Percentiles rank a stretch among this genome's conserved stretches.
phyloP scores from a whole-genome alignment of 2,329 filamentous ascomycete genomes.

The Claviceps fusiformis region DNA sequence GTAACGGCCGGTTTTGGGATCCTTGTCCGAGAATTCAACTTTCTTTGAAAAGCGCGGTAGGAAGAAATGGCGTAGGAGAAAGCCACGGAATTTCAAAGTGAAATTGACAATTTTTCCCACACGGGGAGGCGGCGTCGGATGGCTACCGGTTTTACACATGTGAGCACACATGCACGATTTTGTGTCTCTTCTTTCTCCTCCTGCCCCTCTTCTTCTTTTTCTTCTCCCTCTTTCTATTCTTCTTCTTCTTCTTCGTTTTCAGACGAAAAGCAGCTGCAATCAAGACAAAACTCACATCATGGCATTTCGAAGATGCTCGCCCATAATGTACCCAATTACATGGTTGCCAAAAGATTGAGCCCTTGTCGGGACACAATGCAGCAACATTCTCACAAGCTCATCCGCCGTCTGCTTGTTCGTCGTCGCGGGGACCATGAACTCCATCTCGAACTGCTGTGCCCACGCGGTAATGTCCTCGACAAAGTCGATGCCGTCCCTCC shows the following conservation, averaged over 20 bases:
- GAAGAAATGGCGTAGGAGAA: neutral
- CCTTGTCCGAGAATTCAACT: neutral
- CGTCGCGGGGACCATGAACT: neutral
- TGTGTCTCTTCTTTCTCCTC: neutral
- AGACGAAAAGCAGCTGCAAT: neutral
- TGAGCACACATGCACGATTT: neutral
- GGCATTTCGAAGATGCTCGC: neutral
- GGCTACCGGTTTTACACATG: neutral
- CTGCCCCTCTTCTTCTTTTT: too few species aligned
- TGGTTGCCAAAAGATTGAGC: neutral
- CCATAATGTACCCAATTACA: conserved; percentile 1
- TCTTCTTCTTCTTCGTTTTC: too few species aligned
- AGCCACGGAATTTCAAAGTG: neutral
- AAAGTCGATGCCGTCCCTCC: conserved; percentile 3
- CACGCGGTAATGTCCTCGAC: neutral
- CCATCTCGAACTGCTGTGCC: conserved; percentile 1
- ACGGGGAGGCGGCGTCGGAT: neutral
- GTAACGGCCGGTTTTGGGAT: conserved; percentile 2
- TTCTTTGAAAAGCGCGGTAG: neutral
- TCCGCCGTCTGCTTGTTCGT: conserved; percentile 1
- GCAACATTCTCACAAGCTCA: conserved; percentile 1
- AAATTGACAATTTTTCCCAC: neutral
- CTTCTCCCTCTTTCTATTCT: too few species aligned
- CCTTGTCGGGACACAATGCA: neutral
- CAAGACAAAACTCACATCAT: conserved; percentile 2